phyloP scores from a whole-genome alignment of 768 basidiomycete genomes.

The Mycena crocata region DNA sequence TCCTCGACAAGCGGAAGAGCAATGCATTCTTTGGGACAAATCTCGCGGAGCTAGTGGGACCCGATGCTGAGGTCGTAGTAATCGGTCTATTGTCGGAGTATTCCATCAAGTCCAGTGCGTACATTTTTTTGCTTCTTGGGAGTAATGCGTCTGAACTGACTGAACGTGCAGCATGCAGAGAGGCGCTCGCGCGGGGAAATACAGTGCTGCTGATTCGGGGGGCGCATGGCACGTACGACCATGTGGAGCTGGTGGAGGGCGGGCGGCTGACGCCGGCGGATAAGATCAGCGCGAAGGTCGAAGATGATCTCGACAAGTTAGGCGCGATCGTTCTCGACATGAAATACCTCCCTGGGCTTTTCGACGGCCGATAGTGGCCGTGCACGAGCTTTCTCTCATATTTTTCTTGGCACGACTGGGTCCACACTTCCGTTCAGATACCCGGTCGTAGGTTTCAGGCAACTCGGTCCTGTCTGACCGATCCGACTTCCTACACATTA shows the following conservation, averaged over 20 bases:
- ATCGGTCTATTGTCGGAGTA: slow-evolving; percentile 78
- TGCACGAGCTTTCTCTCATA: no score
- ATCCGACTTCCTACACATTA: no score
- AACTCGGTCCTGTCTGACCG: no score
- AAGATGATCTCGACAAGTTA: slow-evolving; percentile 74
- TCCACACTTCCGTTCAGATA: no score
- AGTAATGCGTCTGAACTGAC: slow-evolving; percentile 16
- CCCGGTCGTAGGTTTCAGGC: no score
- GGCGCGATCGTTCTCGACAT: slow-evolving; percentile 75
- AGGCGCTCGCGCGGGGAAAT: slow-evolving; percentile 72
- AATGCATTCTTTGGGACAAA: slow-evolving; percentile 74
- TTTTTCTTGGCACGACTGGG: no score
- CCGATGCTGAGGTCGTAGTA: slow-evolving; percentile 71
- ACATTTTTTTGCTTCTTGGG: neutral
- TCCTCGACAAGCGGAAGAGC: slow-evolving; percentile 77
- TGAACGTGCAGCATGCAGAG: slow-evolving; percentile 60
- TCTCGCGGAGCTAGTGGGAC: slow-evolving; percentile 60
- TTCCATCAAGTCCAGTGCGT: slow-evolving; percentile 59
- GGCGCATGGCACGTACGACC: slow-evolving; percentile 76
- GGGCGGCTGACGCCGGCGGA: slow-evolving; percentile 64
- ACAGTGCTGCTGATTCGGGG: slow-evolving; percentile 73
- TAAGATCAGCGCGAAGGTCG: slow-evolving; percentile 67
- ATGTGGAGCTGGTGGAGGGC: slow-evolving; percentile 69
- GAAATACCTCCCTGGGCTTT: slow-evolving; percentile 71
- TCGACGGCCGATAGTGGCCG: slow-evolving; percentile 62